A percentile compares a stretch with the other conserved stretches of the same genome.
phyloP scores from a whole-genome alignment of 2,329 filamentous ascomycete species.

The Dryadomyces sulphureus region DNA sequence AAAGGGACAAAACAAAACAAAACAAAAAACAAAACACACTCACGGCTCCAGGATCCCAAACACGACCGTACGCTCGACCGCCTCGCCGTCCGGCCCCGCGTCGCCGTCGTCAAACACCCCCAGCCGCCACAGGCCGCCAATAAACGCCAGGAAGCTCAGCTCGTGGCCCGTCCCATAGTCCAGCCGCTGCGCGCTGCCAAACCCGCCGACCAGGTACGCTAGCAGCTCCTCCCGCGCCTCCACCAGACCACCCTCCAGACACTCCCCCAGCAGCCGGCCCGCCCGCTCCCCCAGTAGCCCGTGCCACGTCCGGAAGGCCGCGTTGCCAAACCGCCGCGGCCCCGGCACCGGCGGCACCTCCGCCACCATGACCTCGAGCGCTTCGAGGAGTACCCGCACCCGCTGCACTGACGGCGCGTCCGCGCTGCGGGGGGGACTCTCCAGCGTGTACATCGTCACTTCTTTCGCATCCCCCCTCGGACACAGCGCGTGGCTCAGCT shows the following conservation, averaged over 20 bases:
- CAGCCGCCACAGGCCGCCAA: slow-evolving; percentile 84
- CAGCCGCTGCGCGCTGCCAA: slow-evolving; percentile 76
- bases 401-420: slow-evolving; percentile 43
- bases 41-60: slow-evolving; percentile 71
- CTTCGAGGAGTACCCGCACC: slow-evolving; percentile 51
- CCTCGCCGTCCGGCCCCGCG: slow-evolving; percentile 21
- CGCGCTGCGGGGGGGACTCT: slow-evolving; percentile 18
- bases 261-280: slow-evolving; percentile 38
- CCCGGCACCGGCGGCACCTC: slow-evolving; percentile 74
- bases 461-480: slow-evolving; percentile 27
- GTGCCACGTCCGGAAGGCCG: slow-evolving; percentile 79
- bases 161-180: slow-evolving; percentile 97
- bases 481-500: slow-evolving; percentile 78
- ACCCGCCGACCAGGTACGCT: slow-evolving; percentile 69
- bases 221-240: slow-evolving; percentile 47
- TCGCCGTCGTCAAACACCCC: slow-evolving; percentile 52
- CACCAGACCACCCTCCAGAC: slow-evolving; percentile 29
- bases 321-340: slow-evolving; percentile 81
- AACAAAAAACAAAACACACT: slow-evolving; percentile 20
- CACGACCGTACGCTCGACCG: slow-evolving; percentile 66
- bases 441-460: slow-evolving; percentile 31
- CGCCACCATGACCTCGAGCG: slow-evolving; percentile 52
- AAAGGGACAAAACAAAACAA: not conserved
- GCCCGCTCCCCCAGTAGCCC: slow-evolving; percentile 48
- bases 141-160: slow-evolving; percentile 82